Conservation (phyloP, 169 alveolate genomes). For the Plasmodium malariae region DNA sequence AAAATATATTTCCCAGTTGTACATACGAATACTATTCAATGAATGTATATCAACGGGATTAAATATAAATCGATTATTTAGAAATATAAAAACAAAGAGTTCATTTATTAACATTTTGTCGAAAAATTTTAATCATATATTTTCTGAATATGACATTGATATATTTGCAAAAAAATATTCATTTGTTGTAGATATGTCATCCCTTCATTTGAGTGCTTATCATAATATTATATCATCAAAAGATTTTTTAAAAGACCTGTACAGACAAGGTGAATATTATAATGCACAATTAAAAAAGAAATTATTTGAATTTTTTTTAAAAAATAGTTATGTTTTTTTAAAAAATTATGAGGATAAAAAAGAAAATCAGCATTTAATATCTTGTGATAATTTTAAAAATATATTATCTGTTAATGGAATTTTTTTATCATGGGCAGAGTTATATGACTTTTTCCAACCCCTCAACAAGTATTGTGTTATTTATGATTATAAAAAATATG, state of each 20-base stretch:
- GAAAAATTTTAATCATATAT: conserved; percentile 52
- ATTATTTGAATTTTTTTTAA: conserved; percentile 34
- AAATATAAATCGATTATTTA: conserved; percentile 37
- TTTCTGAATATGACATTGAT: conserved; percentile 54
- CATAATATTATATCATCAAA: conserved; percentile 27
- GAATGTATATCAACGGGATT: conserved; percentile 67
- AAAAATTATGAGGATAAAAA: not conserved
- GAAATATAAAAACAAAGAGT: conserved; percentile 34
- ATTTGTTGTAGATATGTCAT: conserved; percentile 46
- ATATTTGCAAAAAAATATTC: conserved; percentile 35
- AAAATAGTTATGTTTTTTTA: conserved; percentile 36
- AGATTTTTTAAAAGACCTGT: conserved; percentile 35
- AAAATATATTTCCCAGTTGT: conserved; percentile 12
- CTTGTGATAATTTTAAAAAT: conserved; percentile 36
- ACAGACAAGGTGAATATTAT: conserved; percentile 53
- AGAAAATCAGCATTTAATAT: conserved; percentile 32
- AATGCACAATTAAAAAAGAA: conserved; percentile 34
- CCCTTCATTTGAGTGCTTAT: conserved; percentile 51
- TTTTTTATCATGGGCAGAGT: conserved; percentile 70
- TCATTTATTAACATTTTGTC: conserved; percentile 43
- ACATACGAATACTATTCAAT: conserved; percentile 48
- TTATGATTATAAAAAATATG: conserved; percentile 15
- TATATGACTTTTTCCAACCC: conserved; percentile 72
- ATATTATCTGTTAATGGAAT: conserved; percentile 26
- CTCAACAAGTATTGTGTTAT: conserved; percentile 54